Evolutionary conservation across 1,284 basidiomycete genomes (phyloP), one percentile per base, ranked within the genome.

Genomic region (Coniferiporia weirii): DNA sequence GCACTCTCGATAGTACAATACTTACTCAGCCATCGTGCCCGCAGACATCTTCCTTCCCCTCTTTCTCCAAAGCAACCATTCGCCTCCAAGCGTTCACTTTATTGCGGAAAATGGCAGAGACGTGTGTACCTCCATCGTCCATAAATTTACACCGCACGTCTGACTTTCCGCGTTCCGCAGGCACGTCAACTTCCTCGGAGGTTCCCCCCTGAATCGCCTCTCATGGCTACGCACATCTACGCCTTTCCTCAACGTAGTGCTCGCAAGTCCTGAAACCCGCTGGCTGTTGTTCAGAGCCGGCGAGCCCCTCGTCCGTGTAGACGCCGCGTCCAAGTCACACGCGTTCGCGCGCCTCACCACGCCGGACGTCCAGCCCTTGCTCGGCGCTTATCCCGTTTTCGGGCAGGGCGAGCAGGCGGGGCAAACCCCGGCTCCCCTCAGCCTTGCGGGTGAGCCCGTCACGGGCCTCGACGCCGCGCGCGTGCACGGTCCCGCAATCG

Each of bases 161-260:
- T 15, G n/a, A n/a, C 15, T 46, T 46, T 2, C 1, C 44, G 17
- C 17, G 17, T 46, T 40, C 38, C 12, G 17, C 35, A 75, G 72
- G 54, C 69, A 69, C 64, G 67, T 79, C 63, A 89, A 89, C 70
- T 84, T 86, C 74, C 84, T 87, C 67, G 78, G 83, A 52, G 91
- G 91, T 52, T 89, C 88, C 13, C 89, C 91, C 15, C 76, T 95
- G 44, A 96, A 95, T 72, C 84, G 93, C 38, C 78, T 95, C 27
- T 87, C 91, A 0, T 96, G 93, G 87, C 78, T 94, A 58, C 81
- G 93, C 32, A 75, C 85, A 17, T 89, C 87, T 5, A 79, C 83
- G 17, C 69, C 79, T 4, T 89, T 91, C 69, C 76, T 95, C 48
- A 91, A 90, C 64, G 76, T 82, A 12, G 77, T 91, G 66, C 73